phyloP scores from a whole-genome alignment of 208 protist species.

The Balamuthia mandrillaris region DNA sequence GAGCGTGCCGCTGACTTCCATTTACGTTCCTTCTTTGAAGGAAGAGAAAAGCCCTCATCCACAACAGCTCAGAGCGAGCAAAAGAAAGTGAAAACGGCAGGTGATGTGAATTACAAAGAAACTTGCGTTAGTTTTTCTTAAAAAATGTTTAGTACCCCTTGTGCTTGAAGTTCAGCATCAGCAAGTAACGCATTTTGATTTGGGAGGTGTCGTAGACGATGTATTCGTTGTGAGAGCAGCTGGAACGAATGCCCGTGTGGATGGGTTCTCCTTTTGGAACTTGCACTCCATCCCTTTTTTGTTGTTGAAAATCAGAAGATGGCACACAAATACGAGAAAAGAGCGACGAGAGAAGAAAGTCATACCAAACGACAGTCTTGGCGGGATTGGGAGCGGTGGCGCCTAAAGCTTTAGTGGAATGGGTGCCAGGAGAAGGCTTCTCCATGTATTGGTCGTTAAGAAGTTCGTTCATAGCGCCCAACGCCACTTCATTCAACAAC shows the following conservation, averaged over 20 bases:
- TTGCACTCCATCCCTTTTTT: background rate
- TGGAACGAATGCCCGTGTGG: background rate
- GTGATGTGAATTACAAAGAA: no score
- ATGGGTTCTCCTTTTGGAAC: background rate
- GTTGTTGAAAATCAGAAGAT: background rate
- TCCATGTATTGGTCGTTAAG: conserved; percentile 12
- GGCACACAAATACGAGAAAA: background rate
- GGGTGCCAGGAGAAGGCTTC: background rate
- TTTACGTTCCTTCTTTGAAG: no score
- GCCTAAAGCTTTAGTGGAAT: background rate
- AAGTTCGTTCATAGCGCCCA: background rate
- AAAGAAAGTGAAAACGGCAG: no score
- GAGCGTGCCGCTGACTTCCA: no score
- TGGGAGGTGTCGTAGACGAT: background rate
- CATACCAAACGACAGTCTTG: background rate
- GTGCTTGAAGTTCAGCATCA: background rate
- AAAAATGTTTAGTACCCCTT: no score
- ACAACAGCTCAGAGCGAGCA: no score
- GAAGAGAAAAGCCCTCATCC: no score
- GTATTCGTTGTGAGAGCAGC: conserved; percentile 1
- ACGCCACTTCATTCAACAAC: background rate
- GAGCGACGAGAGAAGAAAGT: background rate
- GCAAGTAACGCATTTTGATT: background rate
- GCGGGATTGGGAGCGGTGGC: background rate
- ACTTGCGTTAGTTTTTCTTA: no score